Percentiles rank a stretch among this genome's conserved stretches.
These are phyloP conservation scores for Entamoeba moshkovskii DNA, from an alignment of 208 protist genomes.

Conservation along the genomic window DNA sequence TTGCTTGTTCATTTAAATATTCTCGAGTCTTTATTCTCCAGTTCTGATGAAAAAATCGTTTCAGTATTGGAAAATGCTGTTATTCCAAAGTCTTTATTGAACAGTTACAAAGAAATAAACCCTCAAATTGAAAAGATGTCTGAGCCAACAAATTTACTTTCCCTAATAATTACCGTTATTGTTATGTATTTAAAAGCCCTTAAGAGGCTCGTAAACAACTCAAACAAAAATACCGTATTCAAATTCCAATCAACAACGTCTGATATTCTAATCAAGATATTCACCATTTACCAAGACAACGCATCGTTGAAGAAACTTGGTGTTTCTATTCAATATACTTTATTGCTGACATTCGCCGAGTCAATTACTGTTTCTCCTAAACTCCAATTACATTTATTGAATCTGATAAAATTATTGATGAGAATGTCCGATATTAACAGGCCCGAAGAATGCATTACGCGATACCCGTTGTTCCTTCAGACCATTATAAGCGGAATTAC, in stretches of 20 bases:
- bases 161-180: background rate
- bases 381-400: background rate
- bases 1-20: background rate
- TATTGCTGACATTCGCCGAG: background rate
- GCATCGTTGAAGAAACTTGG: background rate
- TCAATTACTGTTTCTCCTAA: background rate
- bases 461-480: background rate
- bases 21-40: background rate
- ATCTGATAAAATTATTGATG: background rate
- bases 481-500: background rate
- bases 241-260: background rate
- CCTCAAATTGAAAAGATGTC: background rate
- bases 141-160: background rate
- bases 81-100: background rate
- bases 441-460: background rate
- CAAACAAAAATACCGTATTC: background rate
- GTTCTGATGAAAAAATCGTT: background rate
- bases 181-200: background rate
- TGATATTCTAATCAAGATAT: background rate
- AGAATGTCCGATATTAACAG: background rate
- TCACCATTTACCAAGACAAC: background rate
- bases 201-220: background rate
- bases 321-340: background rate
- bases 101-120: background rate
- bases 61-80: background rate